Evolutionary conservation across 257 asterid genomes (phyloP), one percentile per base, ranked within the genome.

Genomic region (Nemophila menziesii): DNA sequence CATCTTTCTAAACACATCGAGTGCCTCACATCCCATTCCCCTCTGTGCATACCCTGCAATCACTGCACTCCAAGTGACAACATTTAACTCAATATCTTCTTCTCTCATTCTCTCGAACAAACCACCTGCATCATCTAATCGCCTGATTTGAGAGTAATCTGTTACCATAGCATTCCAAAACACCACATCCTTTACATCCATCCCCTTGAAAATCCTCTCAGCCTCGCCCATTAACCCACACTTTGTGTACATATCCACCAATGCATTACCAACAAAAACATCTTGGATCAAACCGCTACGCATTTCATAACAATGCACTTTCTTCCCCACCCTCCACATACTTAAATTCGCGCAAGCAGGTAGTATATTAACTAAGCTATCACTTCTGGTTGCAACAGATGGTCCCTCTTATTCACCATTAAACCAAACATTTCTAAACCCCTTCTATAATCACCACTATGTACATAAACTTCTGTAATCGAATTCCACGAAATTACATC

Each of bases 41-140:
- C 92, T 82, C 66, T 87, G 95, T 8, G 93, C 83, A 63, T 74
- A 87, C 43, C 89, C 92, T 14, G 95, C 69, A 62, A 87, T 87
- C 41, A 87, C 86, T 50, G 97, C 85, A 67, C 92, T 87, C 97
- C 95, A 87, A 0, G 93, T 74, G 43, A 82, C 87, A 37, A 87
- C 97, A 54, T 87, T 75, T 66, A 79, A 48, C 39, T 67, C 77
- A 50, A 79, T 71, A 18, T 56, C 82, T 49, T 79, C 77, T 33
- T 20, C 55, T 27, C 54, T 65, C 94, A 86, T 79, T 60, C 46
- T 52, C 44, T 63, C 47, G 54, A 77, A 86, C 24, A 82, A 60
- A 37, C 61, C 53, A 33, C 79, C 80, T 5, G 92, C 96, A 55
- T 76, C 69, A 45, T 26, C 27, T 14, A 79, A 92, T 41, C 56